These are phyloP conservation scores for Ophiostoma montium DNA, from an alignment of 2,329 filamentous ascomycete species.

Conservation along the genomic window DNA sequence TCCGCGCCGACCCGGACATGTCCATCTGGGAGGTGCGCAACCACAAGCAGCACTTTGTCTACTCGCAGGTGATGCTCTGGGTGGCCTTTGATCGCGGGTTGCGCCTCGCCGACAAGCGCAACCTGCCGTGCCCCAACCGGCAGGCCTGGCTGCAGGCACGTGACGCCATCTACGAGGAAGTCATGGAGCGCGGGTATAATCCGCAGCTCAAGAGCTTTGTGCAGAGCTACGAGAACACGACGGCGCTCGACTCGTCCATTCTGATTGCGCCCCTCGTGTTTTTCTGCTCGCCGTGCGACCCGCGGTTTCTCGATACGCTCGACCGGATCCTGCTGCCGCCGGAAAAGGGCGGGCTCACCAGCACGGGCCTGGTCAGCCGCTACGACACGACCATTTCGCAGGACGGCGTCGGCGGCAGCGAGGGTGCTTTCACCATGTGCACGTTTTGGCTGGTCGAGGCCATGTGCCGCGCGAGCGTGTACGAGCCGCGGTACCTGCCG, in stretches of 20 bases:
- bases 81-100: conserved; percentile 65
- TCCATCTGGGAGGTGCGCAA: conserved; percentile 74
- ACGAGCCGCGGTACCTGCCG: conserved; percentile 49
- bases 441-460: conserved; percentile 75
- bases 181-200: conserved; percentile 69
- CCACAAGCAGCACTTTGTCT: conserved; percentile 62
- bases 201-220: conserved; percentile 53
- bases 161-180: conserved; percentile 57
- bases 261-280: conserved; percentile 67
- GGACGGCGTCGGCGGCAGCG: conserved; percentile 59
- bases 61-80: conserved; percentile 76
- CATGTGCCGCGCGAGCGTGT: conserved; percentile 51
- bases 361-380: conserved; percentile 60
- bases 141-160: conserved; percentile 50
- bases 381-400: conserved; percentile 57
- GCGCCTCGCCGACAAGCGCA: conserved; percentile 60
- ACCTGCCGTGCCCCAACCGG: conserved; percentile 59
- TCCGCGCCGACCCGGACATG: conserved; percentile 55
- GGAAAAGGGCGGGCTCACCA: conserved; percentile 62
- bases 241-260: conserved; percentile 58
- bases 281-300: conserved; percentile 66
- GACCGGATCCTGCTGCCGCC: conserved; percentile 57
- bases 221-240: conserved; percentile 61
- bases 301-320: conserved; percentile 57
- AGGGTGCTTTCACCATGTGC: conserved; percentile 70